Conservation (phyloP, 371 early-diverging fungal species). For the Mortierella sp. region DNA sequence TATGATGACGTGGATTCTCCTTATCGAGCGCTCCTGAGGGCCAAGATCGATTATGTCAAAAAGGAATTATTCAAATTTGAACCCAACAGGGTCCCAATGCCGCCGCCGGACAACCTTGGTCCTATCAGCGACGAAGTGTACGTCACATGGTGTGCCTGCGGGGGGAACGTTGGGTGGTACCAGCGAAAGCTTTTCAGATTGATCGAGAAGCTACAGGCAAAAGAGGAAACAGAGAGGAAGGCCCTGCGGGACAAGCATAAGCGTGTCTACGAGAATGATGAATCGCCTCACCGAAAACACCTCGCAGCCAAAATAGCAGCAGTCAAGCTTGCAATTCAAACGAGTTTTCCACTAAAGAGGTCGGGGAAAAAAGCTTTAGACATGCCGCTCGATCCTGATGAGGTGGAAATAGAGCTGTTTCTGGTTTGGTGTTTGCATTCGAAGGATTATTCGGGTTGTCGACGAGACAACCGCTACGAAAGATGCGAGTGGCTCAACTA, state of each 20-base stretch:
- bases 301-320: not conserved
- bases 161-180: not conserved
- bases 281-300: not conserved
- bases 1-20: not conserved
- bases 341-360: not conserved
- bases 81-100: too few species aligned
- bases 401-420: not conserved
- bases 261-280: not conserved
- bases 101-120: not conserved
- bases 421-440: constrained; percentile 9
- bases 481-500: not conserved
- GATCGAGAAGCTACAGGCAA: not conserved
- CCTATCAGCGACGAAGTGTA: not conserved
- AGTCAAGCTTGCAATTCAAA: not conserved
- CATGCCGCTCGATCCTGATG: not conserved
- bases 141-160: not conserved
- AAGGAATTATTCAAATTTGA: not conserved
- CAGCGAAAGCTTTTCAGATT: not conserved
- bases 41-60: not conserved
- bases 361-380: not conserved
- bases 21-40: not conserved
- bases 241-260: not conserved
- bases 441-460: not conserved
- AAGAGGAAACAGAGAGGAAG: constrained; percentile 2
- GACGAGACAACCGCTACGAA: not conserved